phyloP scores from a whole-genome alignment of 768 basidiomycete species.

The Xerocomellus dryophilus region DNA sequence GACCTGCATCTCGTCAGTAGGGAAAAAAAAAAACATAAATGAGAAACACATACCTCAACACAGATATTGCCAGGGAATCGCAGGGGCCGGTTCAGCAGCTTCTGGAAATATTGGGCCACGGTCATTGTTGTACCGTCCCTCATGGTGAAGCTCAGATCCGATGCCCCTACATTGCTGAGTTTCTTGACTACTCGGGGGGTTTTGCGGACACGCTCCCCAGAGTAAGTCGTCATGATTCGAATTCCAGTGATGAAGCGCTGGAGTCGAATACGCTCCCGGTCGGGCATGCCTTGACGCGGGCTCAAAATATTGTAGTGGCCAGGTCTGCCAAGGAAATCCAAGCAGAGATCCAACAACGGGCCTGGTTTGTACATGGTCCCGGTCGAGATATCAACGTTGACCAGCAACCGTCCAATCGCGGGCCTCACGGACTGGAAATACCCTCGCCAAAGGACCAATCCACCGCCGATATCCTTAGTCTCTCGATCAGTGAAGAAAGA shows the following conservation, averaged over 20 bases:
- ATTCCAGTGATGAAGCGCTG: conserved; percentile 56
- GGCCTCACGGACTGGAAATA: conserved; percentile 81
- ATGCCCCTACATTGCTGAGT: conserved; percentile 52
- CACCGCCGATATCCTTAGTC: conserved; percentile 51
- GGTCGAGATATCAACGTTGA: conserved; percentile 78
- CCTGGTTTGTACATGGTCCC: conserved; percentile 75
- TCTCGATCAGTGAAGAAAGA: conserved; percentile 69
- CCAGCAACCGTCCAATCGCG: conserved; percentile 55
- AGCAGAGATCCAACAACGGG: conserved; percentile 51
- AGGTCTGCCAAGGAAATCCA: conserved; percentile 47
- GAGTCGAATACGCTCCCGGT: conserved; percentile 51
- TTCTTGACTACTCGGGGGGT: conserved; percentile 62
- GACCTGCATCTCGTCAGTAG: conserved; percentile 42
- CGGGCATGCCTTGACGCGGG: conserved; percentile 42
- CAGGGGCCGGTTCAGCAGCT: conserved; percentile 50
- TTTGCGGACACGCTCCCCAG: conserved; percentile 36
- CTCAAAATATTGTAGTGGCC: conserved; percentile 35
- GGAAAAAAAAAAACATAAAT: conserved; percentile 20
- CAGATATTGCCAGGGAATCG: conserved; percentile 64
- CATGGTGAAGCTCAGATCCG: conserved; percentile 51
- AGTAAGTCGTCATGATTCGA: conserved; percentile 43
- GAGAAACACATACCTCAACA: conserved; percentile 50
- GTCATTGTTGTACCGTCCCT: conserved; percentile 54
- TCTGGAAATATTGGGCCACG: conserved; percentile 61
- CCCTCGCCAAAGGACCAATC: conserved; percentile 72